phyloP scores from a whole-genome alignment of 768 basidiomycete genomes.

The Tulasnella sp. region DNA sequence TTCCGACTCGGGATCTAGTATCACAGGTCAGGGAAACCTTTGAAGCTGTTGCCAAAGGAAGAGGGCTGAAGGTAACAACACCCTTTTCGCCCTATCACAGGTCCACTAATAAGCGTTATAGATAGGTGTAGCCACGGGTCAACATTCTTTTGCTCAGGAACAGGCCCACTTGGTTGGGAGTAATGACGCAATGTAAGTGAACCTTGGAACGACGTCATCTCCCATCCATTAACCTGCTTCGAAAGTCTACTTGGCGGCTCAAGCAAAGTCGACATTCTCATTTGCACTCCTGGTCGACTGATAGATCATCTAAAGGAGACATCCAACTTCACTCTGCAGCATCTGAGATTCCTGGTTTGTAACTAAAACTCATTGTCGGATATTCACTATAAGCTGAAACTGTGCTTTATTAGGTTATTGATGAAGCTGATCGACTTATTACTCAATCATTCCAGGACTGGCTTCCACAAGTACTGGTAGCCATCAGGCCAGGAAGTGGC shows the following conservation, averaged over 20 bases:
- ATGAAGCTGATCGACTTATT: conserved; percentile 93
- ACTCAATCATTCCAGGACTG: conserved; percentile 95
- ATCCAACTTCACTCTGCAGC: conserved; percentile 80
- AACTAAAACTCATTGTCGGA: neutral
- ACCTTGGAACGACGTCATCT: neutral
- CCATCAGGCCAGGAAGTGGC: conserved; percentile 34
- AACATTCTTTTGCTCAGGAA: conserved; percentile 88
- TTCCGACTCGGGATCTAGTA: conserved; percentile 91
- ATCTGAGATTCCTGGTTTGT: conserved; percentile 84
- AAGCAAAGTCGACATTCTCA: conserved; percentile 83
- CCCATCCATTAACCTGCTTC: neutral
- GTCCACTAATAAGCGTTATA: too few species aligned
- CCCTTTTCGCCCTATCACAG: neutral
- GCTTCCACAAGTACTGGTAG: conserved; percentile 72
- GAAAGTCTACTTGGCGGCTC: conserved; percentile 76
- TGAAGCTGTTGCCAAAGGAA: conserved; percentile 70
- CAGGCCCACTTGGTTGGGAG: conserved; percentile 68
- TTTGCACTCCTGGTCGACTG: conserved; percentile 89
- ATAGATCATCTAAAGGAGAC: conserved; percentile 89
- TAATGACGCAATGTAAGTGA: conserved; percentile 7
- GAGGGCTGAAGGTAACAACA: conserved; percentile 62
- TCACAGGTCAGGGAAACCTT: conserved; percentile 86
- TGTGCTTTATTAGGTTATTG: conserved; percentile 55
- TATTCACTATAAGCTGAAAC: neutral
- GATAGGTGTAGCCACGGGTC: conserved; percentile 78